Evolutionary conservation across 257 asterid genomes (phyloP).

Genomic region (Scutellaria galericulata): DNA sequence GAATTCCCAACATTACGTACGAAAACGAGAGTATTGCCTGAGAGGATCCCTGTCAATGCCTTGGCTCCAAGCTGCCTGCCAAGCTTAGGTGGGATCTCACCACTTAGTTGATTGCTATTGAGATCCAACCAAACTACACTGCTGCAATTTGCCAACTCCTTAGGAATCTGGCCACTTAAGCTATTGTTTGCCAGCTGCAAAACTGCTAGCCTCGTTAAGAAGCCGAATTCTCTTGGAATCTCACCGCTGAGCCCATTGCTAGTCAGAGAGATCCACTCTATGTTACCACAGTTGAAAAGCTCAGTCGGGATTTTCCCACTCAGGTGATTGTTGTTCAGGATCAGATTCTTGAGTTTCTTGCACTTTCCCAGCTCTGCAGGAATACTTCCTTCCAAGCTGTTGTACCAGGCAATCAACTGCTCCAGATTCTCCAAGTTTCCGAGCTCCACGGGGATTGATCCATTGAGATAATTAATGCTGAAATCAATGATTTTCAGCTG

Average conservation of each 20-base stretch:
- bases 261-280: conserved; percentile 90
- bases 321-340: conserved; percentile 77
- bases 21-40: conserved; percentile 86
- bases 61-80: conserved; percentile 86
- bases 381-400: conserved; percentile 71
- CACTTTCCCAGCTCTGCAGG: conserved; percentile 84
- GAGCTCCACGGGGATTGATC: conserved; percentile 75
- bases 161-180: conserved; percentile 77
- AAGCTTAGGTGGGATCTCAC: conserved; percentile 85
- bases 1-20: conserved; percentile 79
- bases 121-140: conserved; percentile 89
- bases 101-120: conserved; percentile 70
- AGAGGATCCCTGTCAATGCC: conserved; percentile 75
- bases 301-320: conserved; percentile 73
- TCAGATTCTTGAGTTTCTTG: conserved; percentile 83
- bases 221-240: conserved; percentile 69
- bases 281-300: conserved; percentile 60
- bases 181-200: conserved; percentile 84
- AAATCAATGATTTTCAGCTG: conserved; percentile 78
- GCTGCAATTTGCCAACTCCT: conserved; percentile 69
- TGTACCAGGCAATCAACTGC: conserved; percentile 94
- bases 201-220: conserved; percentile 73
- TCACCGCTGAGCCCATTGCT: conserved; percentile 76
- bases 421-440: conserved; percentile 80
- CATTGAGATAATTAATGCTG: conserved; percentile 83